These are phyloP conservation scores for Aspergillus sp. DNA, from an alignment of 2,329 filamentous ascomycete species.

Conservation along the genomic window DNA sequence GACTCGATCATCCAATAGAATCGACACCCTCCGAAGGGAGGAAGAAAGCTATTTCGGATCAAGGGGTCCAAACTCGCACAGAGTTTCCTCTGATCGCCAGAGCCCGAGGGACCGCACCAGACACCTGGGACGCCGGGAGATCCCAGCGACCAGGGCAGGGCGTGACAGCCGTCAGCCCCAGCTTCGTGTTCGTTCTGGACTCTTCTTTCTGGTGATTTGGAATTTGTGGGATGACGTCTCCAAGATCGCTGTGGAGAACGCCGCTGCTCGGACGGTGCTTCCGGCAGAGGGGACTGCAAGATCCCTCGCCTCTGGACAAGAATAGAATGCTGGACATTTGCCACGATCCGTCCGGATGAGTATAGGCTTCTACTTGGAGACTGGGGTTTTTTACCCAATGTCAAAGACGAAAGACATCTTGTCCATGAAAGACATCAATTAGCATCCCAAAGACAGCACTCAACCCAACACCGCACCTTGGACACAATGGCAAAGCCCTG, in stretches of 20 bases:
- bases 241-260: constrained; percentile 10
- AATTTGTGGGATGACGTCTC: constrained; percentile 18
- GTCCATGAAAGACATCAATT: no score
- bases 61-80: constrained; percentile 12
- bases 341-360: background rate
- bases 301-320: background rate
- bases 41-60: background rate
- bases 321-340: background rate
- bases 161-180: constrained; percentile 17
- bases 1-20: background rate
- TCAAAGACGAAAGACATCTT: no score
- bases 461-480: no score
- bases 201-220: constrained; percentile 19
- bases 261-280: background rate
- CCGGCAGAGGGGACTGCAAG: constrained; percentile 6
- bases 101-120: constrained; percentile 14
- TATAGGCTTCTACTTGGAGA: no score
- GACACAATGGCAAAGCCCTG: no score
- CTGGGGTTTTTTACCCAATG: no score
- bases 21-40: background rate
- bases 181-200: constrained; percentile 15
- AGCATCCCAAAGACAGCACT: no score
- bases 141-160: constrained; percentile 19
- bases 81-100: constrained; percentile 16
- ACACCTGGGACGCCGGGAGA: constrained; percentile 18